Evolutionary conservation across 805 yeast genomes (phyloP), one percentile per base, ranked within the genome.

Genomic region (Kregervanrija pseudodelftensis): DNA sequence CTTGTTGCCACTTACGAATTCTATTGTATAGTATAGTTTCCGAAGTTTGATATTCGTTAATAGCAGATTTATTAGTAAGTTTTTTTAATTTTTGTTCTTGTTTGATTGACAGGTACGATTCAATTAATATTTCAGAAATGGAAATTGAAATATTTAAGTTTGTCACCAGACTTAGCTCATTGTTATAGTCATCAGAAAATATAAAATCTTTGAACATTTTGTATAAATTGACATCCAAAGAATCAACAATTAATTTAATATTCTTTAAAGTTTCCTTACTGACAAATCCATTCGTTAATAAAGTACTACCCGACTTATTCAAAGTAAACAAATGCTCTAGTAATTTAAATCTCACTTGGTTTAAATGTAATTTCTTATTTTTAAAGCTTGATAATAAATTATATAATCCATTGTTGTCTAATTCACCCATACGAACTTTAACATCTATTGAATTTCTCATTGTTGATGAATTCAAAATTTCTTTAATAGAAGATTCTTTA

Each of bases 1-100:
- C 40, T 1, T 50, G 43, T 2, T 59, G 46, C 90, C 90, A 83
- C 37, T 70, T 65, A 2, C 59, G 54, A 5, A 82, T 57, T 44
- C 77, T 67, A 16, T 64, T 69, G 7, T 65, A 63, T 0, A 79
- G 43, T 33, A 64, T 62, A 14, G 63, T 58, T 39, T 72, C 63
- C 11, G 64, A 66, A 3, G 68, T 56, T n/a, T 68, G 66, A 3
- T 68, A 46, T 4, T 68, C 72, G 4, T 45, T 48, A 1, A 49
- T 15, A 4, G 44, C 37, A 5, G 52, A 33, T 40, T 53, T 59
- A 17, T 44, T 49, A 5, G 48, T 49, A 2, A 43, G 33, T 37
- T 53, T 59, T 38, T 51, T 60, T 7, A 52, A 39, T 34, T 55
- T 60, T 16, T 51, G 46, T 33, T 58, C 60, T 22, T 53, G 49